These are phyloP conservation scores for Chalaropsis ovoidea DNA, from an alignment of 2,329 filamentous ascomycete genomes.

Conservation along the genomic window DNA sequence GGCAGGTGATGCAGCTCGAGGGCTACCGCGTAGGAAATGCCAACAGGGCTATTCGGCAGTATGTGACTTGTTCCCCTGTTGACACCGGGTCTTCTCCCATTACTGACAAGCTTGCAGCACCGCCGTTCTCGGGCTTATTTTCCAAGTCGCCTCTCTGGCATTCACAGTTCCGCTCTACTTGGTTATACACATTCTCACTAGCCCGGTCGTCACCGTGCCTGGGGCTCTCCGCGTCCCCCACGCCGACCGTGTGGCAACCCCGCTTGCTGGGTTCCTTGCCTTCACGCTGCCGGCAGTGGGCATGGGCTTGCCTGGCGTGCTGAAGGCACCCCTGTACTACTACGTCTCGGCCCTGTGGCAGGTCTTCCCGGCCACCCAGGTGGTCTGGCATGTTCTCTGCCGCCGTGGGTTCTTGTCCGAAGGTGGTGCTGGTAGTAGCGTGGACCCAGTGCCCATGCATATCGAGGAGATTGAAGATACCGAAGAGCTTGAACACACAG, in stretches of 20 bases:
- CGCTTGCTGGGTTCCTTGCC: constrained; percentile 8
- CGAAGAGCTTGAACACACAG: background rate
- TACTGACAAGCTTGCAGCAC: constrained; percentile 17
- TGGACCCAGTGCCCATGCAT: background rate
- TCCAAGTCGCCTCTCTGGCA: constrained; percentile 12
- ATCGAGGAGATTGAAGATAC: background rate
- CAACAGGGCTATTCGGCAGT: constrained; percentile 10
- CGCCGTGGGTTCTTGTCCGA: background rate
- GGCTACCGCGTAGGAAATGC: constrained; percentile 17
- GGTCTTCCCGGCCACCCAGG: constrained; percentile 18
- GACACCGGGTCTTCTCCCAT: background rate
- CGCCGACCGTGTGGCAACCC: background rate
- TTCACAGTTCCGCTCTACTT: constrained; percentile 20
- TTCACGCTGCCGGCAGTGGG: constrained; percentile 11
- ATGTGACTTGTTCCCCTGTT: background rate
- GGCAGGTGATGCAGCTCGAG: constrained; percentile 16
- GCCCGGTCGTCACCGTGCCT: background rate
- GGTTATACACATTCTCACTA: constrained; percentile 14
- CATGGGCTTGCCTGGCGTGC: constrained; percentile 7
- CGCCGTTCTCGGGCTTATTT: constrained; percentile 17
- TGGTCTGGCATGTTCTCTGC: background rate
- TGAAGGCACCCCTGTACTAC: constrained; percentile 3
- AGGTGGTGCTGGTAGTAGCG: background rate
- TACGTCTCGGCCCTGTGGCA: constrained; percentile 20
- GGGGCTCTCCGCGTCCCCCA: background rate